Evolutionary conservation across 164 flowering plant species (phyloP).

Genomic region (Stephania yunnanensis): DNA sequence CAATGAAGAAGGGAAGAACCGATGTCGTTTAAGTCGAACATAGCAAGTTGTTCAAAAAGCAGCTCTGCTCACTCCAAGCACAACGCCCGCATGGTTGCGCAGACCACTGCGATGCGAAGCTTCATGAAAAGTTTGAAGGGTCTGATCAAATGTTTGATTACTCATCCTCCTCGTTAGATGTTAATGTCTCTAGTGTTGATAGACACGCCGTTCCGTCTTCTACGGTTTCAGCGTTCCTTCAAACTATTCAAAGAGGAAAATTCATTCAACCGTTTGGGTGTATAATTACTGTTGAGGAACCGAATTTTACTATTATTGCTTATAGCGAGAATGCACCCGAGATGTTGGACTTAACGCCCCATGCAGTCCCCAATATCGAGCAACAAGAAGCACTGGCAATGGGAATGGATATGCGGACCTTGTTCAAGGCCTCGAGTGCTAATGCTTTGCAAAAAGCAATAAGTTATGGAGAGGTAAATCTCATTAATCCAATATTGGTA

Average conservation of each 20-base stretch:
- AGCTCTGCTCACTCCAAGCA: slow-evolving; percentile 51
- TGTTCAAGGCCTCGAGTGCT: slow-evolving; percentile 50
- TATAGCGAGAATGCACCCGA: slow-evolving; percentile 72
- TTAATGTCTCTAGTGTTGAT: slow-evolving; percentile 36
- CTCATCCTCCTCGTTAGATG: slow-evolving; percentile 40
- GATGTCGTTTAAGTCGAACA: slow-evolving; percentile 57
- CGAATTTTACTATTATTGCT: slow-evolving; percentile 43
- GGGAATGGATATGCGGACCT: slow-evolving; percentile 52
- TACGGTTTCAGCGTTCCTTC: slow-evolving; percentile 53
- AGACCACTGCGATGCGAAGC: slow-evolving; percentile 62
- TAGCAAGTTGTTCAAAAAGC: slow-evolving; percentile 41
- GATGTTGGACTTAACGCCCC: slow-evolving; percentile 64
- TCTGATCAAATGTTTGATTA: slow-evolving; percentile 45
- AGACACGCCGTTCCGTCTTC: slow-evolving; percentile 36
- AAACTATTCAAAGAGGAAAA: slow-evolving; percentile 53
- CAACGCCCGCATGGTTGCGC: slow-evolving; percentile 42
- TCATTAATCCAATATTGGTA: slow-evolving; percentile 62
- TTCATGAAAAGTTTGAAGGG: slow-evolving; percentile 52
- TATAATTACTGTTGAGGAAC: slow-evolving; percentile 55
- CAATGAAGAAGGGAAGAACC: slow-evolving; percentile 24
- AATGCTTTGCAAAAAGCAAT: slow-evolving; percentile 61
- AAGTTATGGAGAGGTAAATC: slow-evolving; percentile 46
- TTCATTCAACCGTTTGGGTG: slow-evolving; percentile 70
- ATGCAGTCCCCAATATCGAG: slow-evolving; percentile 65
- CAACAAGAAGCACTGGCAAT: slow-evolving; percentile 55